These are phyloP conservation scores for Silene latifolia DNA, from an alignment of 148 eudicot genomes.

Conservation along the genomic window DNA sequence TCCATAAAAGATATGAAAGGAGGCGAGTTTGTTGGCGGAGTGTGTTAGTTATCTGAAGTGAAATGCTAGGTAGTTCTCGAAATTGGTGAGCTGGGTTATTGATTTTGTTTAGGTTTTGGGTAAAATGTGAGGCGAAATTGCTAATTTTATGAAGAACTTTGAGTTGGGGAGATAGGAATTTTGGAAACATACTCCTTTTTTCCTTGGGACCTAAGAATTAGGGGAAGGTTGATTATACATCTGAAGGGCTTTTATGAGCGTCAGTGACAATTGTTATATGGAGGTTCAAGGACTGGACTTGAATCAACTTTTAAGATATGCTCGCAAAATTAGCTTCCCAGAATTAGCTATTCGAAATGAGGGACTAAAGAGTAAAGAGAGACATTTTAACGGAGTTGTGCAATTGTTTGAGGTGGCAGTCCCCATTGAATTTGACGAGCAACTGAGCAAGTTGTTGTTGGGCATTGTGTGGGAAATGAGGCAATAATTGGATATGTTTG, in stretches of 20 bases:
- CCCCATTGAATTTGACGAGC: no score
- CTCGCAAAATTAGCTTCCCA: no score
- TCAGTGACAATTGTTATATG: no score
- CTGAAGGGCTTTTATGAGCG: neutral
- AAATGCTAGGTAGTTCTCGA: neutral
- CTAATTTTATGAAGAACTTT: neutral
- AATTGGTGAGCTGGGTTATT: neutral
- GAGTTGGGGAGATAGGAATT: neutral
- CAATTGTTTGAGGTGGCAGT: no score
- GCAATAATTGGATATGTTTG: no score
- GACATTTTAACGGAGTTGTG: no score
- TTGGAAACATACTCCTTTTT: neutral
- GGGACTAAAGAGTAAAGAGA: no score
- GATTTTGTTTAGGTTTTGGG: slow-evolving; percentile 8
- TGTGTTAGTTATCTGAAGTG: neutral
- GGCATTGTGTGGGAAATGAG: no score
- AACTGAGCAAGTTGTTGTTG: no score
- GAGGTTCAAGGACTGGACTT: no score
- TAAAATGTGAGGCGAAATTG: neutral
- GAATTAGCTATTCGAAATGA: no score
- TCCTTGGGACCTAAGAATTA: neutral
- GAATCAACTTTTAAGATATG: no score
- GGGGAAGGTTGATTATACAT: neutral
- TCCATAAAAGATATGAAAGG: neutral
- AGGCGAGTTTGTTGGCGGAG: neutral